phyloP scores from a whole-genome alignment of 2,329 filamentous ascomycete genomes.

The Escovopsis sp. region DNA sequence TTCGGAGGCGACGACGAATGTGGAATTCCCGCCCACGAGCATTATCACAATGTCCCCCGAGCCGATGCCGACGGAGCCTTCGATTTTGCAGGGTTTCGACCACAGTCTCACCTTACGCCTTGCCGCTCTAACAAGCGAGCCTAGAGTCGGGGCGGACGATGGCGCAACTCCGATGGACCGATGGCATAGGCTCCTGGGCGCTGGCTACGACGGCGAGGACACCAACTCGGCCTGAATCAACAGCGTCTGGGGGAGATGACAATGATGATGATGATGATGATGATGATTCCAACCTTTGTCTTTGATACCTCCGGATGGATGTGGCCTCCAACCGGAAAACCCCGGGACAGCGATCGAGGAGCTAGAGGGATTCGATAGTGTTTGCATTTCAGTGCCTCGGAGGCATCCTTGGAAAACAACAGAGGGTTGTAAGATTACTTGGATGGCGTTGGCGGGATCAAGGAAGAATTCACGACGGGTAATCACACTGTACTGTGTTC shows the following conservation, averaged over 20 bases:
- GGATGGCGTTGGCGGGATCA: not conserved
- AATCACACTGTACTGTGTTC: not conserved
- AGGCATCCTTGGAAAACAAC: conserved; percentile 10
- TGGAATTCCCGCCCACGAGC: conserved; percentile 15
- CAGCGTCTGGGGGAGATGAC: conserved; percentile 3
- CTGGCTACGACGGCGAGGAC: not conserved
- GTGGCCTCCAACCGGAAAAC: not conserved
- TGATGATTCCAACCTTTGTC: not conserved
- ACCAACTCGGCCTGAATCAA: too few species aligned
- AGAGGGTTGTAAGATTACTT: not conserved
- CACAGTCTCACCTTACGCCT: not conserved
- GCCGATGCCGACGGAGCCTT: conserved; percentile 11
- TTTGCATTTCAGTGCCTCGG: conserved; percentile 14
- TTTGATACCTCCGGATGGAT: conserved; percentile 2
- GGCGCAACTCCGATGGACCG: not conserved
- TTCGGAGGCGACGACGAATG: conserved; percentile 14
- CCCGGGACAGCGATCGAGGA: conserved; percentile 8
- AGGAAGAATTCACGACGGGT: not conserved
- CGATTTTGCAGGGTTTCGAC: conserved; percentile 10
- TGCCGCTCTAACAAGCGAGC: not conserved
- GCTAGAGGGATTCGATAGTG: conserved; percentile 15
- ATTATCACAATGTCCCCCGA: conserved; percentile 19
- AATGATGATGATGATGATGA: conserved; percentile 2
- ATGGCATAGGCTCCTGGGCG: not conserved
- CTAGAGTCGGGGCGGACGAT: not conserved